Percentiles rank a stretch among this genome's conserved stretches.
Evolutionary conservation across 805 yeast genomes (phyloP).

Genomic region (Nakazawaea pomicola): DNA sequence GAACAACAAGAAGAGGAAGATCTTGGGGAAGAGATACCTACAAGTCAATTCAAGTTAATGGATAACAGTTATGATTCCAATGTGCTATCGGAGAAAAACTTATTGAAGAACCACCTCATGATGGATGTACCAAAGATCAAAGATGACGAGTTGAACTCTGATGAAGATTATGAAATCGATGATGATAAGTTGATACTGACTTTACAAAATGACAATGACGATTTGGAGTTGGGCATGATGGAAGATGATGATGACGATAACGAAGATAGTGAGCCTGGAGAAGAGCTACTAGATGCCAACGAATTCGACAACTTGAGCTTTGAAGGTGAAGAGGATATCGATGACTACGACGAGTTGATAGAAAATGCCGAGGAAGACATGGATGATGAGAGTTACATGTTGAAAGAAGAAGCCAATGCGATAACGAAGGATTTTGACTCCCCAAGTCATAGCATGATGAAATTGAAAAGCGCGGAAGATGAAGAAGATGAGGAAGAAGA

Average conservation of each 20-base stretch:
- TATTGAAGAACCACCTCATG: constrained; percentile 23
- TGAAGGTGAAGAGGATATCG: constrained; percentile 41
- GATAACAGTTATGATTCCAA: constrained; percentile 40
- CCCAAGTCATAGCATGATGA: not conserved
- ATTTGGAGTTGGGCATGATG: constrained; percentile 30
- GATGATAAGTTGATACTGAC: constrained; percentile 39
- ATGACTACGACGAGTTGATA: constrained; percentile 28
- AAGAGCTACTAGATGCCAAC: constrained; percentile 12
- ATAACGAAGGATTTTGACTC: constrained; percentile 32
- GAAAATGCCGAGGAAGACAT: constrained; percentile 47
- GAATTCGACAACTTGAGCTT: constrained; percentile 27
- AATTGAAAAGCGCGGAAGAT: constrained; percentile 23
- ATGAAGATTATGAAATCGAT: constrained; percentile 61
- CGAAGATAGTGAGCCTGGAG: constrained; percentile 13
- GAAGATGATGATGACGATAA: constrained; percentile 26
- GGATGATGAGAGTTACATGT: constrained; percentile 29
- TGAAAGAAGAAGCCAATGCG: constrained; percentile 38
- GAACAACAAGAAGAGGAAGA: constrained; percentile 45
- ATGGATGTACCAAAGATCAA: constrained; percentile 48
- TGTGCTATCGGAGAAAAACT: constrained; percentile 24
- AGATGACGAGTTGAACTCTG: constrained; percentile 42
- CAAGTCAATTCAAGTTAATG: constrained; percentile 34
- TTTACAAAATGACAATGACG: constrained; percentile 32
- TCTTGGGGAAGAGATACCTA: constrained; percentile 52
- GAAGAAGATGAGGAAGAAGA: constrained; percentile 23